Conservation (phyloP, 129 eudicot species). For the Tagetes erecta region DNA sequence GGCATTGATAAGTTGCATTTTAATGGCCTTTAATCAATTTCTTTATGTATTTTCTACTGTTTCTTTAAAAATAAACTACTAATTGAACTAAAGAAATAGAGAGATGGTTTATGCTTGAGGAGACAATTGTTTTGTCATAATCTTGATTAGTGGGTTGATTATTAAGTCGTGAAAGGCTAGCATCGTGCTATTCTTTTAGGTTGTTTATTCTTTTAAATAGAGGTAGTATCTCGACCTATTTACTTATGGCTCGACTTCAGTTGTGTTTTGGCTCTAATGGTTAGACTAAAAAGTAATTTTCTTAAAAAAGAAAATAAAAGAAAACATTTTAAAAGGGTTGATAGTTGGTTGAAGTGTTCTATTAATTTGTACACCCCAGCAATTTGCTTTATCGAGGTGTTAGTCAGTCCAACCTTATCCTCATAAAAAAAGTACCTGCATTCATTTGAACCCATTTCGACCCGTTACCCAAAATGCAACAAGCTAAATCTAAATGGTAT, state of each 20-base stretch:
- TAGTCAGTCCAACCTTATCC: background rate
- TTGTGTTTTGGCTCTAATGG: background rate
- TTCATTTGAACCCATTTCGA: background rate
- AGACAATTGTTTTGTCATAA: background rate
- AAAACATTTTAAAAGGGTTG: background rate
- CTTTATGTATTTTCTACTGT: background rate
- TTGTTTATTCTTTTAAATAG: background rate
- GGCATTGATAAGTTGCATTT: background rate
- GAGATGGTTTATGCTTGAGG: background rate
- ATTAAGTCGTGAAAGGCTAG: background rate
- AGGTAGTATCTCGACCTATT: background rate
- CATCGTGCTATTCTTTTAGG: background rate
- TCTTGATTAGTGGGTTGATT: background rate
- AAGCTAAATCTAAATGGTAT: conserved; percentile 3
- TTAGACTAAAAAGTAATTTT: background rate
- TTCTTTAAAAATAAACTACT: background rate
- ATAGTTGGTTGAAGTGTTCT: background rate
- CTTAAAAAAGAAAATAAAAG: background rate
- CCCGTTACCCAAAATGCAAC: background rate
- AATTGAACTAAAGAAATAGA: background rate
- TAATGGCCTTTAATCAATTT: background rate
- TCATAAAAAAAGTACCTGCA: background rate
- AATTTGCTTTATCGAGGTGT: background rate
- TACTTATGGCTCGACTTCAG: background rate
- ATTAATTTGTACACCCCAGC: background rate